Evolutionary conservation across 1,284 basidiomycete genomes (phyloP).

Genomic region (Singerocomus rubriflavus): DNA sequence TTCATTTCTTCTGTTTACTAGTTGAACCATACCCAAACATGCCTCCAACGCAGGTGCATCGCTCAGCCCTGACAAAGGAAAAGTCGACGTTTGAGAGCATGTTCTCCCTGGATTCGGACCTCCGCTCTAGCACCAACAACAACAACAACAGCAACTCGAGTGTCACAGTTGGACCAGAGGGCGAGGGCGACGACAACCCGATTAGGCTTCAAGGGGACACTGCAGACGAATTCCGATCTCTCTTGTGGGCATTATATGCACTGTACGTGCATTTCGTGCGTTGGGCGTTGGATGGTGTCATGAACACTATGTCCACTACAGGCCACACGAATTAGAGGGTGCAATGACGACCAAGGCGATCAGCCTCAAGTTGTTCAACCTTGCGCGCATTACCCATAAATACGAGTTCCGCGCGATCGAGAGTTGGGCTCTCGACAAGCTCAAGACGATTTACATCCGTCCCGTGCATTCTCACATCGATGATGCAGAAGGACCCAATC

Average conservation of each 20-base stretch:
- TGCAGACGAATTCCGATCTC: constrained; percentile 44
- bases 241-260: constrained; percentile 49
- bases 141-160: constrained; percentile 8
- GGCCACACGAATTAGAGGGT: constrained; percentile 47
- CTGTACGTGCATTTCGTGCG: constrained; percentile 37
- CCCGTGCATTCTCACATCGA: constrained; percentile 30
- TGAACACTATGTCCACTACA: constrained; percentile 20
- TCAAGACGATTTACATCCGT: constrained; percentile 39
- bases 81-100: constrained; percentile 51
- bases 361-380: constrained; percentile 42
- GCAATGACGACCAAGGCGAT: constrained; percentile 42
- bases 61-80: constrained; percentile 48
- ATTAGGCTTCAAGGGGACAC: constrained; percentile 48
- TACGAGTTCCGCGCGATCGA: constrained; percentile 54
- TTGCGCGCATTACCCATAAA: constrained; percentile 53
- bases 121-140: constrained; percentile 25
- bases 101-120: constrained; percentile 44
- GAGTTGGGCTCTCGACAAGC: constrained; percentile 45
- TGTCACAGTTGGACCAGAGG: constrained; percentile 37
- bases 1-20: constrained; percentile 4
- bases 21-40: constrained; percentile 8
- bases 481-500: constrained; percentile 32
- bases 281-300: constrained; percentile 1
- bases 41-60: constrained; percentile 41
- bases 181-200: constrained; percentile 45